Evolutionary conservation across 495 filamentous ascomycete genomes (phyloP).

Genomic region (Aspergillus ostianus): DNA sequence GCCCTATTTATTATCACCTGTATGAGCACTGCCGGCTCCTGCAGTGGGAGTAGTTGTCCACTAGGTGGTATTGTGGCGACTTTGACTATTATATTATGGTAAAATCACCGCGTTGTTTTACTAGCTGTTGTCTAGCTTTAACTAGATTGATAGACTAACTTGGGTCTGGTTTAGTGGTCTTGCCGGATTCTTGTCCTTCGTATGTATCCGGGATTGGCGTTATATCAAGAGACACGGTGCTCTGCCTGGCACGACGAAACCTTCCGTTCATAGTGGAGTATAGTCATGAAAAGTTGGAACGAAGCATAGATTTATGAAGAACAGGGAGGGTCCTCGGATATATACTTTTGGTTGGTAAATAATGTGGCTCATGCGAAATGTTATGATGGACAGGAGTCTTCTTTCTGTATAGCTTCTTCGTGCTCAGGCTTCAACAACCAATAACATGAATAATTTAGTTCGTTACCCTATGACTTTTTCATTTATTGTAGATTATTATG

Average conservation of each 20-base stretch:
- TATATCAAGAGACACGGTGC: slow-evolving; percentile 16
- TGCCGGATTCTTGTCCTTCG: slow-evolving; percentile 13
- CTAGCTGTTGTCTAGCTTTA: neutral
- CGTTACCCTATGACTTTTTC: too few relatives aligned
- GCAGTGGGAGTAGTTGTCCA: slow-evolving; percentile 20
- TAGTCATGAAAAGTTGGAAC: too few relatives aligned
- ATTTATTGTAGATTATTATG: too few relatives aligned
- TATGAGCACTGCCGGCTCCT: slow-evolving; percentile 13
- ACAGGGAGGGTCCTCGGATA: too few relatives aligned
- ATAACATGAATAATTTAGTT: too few relatives aligned
- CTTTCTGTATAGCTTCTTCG: too few relatives aligned
- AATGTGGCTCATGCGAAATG: too few relatives aligned
- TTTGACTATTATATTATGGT: slow-evolving; percentile 22
- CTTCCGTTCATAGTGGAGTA: too few relatives aligned
- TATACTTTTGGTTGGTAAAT: too few relatives aligned
- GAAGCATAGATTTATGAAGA: too few relatives aligned
- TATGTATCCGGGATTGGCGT: slow-evolving; percentile 14
- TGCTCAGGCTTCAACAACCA: too few relatives aligned
- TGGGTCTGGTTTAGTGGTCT: neutral
- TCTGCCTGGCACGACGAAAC: slow-evolving; percentile 1
- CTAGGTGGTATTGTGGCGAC: slow-evolving; percentile 22
- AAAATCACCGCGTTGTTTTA: neutral
- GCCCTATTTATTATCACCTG: slow-evolving; percentile 26
- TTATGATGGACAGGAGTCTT: too few relatives aligned
- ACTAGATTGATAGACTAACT: neutral